Conservation (phyloP, 2,329 filamentous ascomycete genomes). For the Hypoxylon sp. region DNA sequence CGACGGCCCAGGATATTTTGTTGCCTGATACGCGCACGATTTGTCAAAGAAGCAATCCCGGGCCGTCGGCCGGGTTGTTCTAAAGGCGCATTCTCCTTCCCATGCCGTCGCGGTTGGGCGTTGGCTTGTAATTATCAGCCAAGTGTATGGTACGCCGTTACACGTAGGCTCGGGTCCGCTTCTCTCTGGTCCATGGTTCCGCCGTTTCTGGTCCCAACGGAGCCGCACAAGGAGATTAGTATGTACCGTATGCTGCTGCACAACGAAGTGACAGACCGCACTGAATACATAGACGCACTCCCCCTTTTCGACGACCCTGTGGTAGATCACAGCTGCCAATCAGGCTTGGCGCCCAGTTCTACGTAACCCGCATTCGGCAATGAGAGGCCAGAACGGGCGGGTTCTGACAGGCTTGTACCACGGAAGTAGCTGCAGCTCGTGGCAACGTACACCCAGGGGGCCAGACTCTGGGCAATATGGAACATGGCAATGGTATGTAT, state of each 20-base stretch:
- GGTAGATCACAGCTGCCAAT: slow-evolving; percentile 35
- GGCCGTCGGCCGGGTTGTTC: slow-evolving; percentile 25
- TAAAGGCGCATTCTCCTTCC: slow-evolving; percentile 39
- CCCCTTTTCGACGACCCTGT: slow-evolving; percentile 9
- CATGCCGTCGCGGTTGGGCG: slow-evolving; percentile 11
- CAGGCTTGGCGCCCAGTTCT: slow-evolving; percentile 25
- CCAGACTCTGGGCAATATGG: slow-evolving; percentile 31
- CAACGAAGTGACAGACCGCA: slow-evolving; percentile 35
- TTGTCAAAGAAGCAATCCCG: slow-evolving; percentile 28
- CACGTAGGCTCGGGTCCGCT: slow-evolving; percentile 42
- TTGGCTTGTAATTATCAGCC: slow-evolving; percentile 24
- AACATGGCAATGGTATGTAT: slow-evolving; percentile 15
- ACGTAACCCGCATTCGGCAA: slow-evolving; percentile 31
- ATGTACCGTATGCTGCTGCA: slow-evolving; percentile 23
- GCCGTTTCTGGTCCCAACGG: slow-evolving; percentile 41
- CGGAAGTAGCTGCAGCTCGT: slow-evolving; percentile 26
- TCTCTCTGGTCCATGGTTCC: slow-evolving; percentile 39
- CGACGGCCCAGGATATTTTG: slow-evolving; percentile 3
- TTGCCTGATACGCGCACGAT: slow-evolving; percentile 17
- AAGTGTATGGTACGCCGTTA: slow-evolving; percentile 30
- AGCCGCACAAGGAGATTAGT: slow-evolving; percentile 45
- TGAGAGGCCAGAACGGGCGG: slow-evolving; percentile 29
- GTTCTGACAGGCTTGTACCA: slow-evolving; percentile 40
- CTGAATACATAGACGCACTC: slow-evolving; percentile 24
- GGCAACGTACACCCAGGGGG: slow-evolving; percentile 32